Percentiles rank a stretch among this genome's conserved stretches.
Conservation (phyloP, 163 green algal species). For the Volvox carteri region DNA sequence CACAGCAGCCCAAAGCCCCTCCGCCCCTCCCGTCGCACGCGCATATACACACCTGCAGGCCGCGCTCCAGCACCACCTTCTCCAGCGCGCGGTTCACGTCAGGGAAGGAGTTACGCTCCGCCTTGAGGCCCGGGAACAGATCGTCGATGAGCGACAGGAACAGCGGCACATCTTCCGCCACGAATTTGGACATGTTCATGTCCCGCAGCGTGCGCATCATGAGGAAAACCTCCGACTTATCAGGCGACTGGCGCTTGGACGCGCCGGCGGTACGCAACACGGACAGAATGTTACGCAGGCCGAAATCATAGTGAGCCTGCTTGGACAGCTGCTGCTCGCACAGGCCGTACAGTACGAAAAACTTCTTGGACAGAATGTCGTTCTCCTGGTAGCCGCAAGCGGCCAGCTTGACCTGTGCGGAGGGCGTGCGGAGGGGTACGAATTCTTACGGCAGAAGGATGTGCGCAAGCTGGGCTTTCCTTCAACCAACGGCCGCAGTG, state of each 20-base stretch:
- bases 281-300: constrained; percentile 96
- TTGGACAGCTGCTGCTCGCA: constrained; percentile 98
- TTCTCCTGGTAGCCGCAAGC: constrained; percentile 95
- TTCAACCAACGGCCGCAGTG: too few relatives aligned
- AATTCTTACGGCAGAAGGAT: background rate
- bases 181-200: constrained; percentile 99
- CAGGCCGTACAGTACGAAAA: constrained; percentile 95
- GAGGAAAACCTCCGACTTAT: constrained; percentile 89
- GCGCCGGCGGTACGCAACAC: constrained; percentile 93
- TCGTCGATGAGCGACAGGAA: constrained; percentile 97
- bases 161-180: constrained; percentile 96
- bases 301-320: constrained; percentile 96
- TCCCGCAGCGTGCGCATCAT: constrained; percentile 96
- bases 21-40: too few relatives aligned
- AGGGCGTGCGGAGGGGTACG: background rate
- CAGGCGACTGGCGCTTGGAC: constrained; percentile 90
- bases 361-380: constrained; percentile 95
- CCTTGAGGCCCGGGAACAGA: constrained; percentile 92
- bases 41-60: constrained; percentile 81
- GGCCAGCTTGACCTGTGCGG: constrained; percentile 88
- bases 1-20: too few relatives aligned
- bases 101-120: constrained; percentile 83
- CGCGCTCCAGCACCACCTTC: constrained; percentile 79
- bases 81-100: constrained; percentile 86
- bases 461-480: too few relatives aligned